Percentiles rank a stretch among this genome's conserved stretches.
Conservation (phyloP, 2,329 filamentous ascomycete species). For the Cylindrodendrum hubeiense region DNA sequence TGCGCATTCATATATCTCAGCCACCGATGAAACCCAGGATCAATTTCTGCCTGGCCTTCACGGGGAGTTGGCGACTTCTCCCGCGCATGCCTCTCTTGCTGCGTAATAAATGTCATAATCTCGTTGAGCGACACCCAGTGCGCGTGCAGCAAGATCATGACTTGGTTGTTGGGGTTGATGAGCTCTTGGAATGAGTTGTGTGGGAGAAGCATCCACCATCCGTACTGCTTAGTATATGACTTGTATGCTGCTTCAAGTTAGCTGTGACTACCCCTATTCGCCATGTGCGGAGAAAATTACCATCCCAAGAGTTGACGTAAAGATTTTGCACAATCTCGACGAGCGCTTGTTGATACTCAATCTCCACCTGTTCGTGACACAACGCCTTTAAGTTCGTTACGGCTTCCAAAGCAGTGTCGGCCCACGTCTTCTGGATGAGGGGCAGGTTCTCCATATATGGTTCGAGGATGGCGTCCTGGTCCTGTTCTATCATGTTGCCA, state of each 20-base stretch:
- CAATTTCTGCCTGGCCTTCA: conserved; percentile 42
- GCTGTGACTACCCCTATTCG: not conserved
- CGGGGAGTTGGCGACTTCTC: conserved; percentile 45
- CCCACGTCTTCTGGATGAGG: conserved; percentile 58
- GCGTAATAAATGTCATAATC: conserved; percentile 64
- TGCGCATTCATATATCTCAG: conserved; percentile 62
- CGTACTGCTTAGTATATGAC: conserved; percentile 63
- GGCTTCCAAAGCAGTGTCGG: conserved; percentile 59
- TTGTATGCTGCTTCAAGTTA: conserved; percentile 58
- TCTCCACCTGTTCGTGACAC: conserved; percentile 57
- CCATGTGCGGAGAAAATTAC: conserved; percentile 47
- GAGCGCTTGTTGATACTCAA: conserved; percentile 60
- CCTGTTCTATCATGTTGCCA: conserved; percentile 57
- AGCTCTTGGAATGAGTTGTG: conserved; percentile 64
- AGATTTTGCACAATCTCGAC: conserved; percentile 63
- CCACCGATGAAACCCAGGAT: conserved; percentile 63
- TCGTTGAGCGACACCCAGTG: conserved; percentile 69
- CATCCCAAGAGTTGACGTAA: conserved; percentile 64
- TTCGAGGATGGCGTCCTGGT: conserved; percentile 56
- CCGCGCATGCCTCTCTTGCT: conserved; percentile 53
- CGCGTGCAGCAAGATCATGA: conserved; percentile 60
- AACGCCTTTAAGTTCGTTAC: conserved; percentile 58
- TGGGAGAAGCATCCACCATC: conserved; percentile 70
- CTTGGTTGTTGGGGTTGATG: conserved; percentile 60
- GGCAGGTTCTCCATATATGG: conserved; percentile 61